Evolutionary conservation across 2,329 filamentous ascomycete genomes (phyloP).

Genomic region (Bipolaris gigantea): DNA sequence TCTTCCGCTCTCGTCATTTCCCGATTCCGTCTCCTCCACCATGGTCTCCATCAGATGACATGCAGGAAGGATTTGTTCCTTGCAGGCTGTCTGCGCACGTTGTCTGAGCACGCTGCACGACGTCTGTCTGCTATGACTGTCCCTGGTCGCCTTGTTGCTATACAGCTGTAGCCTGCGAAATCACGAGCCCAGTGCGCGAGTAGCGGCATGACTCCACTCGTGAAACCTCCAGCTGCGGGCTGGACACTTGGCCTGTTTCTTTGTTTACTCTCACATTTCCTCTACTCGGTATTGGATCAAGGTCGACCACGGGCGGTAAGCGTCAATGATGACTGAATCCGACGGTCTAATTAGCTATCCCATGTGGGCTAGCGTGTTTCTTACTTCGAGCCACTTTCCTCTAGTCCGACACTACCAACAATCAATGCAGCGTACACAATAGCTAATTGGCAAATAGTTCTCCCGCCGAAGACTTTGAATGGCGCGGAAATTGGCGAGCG

Average conservation of each 20-base stretch:
- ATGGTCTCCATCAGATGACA: constrained; percentile 1
- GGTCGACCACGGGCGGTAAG: neutral
- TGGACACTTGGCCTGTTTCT: neutral
- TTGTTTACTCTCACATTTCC: neutral
- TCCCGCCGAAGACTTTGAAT: constrained; percentile 56
- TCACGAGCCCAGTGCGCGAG: neutral
- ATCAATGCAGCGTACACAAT: neutral
- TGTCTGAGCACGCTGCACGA: constrained; percentile 1
- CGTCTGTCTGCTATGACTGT: constrained; percentile 5
- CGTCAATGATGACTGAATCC: neutral
- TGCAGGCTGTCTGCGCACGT: constrained; percentile 2
- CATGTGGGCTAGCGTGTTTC: neutral
- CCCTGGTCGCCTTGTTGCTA: constrained; percentile 1
- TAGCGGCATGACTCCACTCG: neutral
- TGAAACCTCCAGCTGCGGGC: neutral
- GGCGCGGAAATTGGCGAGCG: constrained; percentile 83
- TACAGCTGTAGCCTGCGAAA: neutral
- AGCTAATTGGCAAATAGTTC: constrained; percentile 41
- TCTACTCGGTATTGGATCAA: neutral
- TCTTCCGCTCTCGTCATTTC: constrained; percentile 5
- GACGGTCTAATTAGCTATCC: neutral
- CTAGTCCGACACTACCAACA: neutral
- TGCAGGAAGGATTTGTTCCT: constrained; percentile 1
- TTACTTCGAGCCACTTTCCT: neutral
- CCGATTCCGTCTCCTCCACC: neutral